Base-by-base conservation (phyloP, 805 yeast genomes). In the Maudiozyma bulderi region DNA sequence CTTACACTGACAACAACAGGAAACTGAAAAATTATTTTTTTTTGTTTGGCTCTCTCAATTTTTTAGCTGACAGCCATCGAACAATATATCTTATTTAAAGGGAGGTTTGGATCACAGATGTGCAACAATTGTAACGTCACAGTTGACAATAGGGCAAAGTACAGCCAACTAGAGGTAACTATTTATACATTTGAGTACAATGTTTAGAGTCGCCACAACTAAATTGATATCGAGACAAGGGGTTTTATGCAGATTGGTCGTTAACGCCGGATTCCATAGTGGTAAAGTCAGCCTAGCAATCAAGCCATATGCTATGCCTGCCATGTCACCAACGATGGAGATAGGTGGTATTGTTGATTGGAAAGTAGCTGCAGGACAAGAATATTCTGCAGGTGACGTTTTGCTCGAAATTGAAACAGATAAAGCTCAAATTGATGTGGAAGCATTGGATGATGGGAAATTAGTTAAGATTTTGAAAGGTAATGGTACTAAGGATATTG, bases 281-380 rank as follows among this genome's bases (percentile, higher is more conserved):
- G 10, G 20, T 8, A 29, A n/a, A 4, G 6, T 29, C 28, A 26
- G 20, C 6, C 13, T 39, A n/a, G 42, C 30, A 9, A 10, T 71
- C 10, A 60, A 65, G 47, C 64, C 78, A 55, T 88, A 87, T 70
- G 81, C 74, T 47, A 91, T 91, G 98, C 99, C 99, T 4, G 97
- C 99, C 29, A 87, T 91, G 96, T 90, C 97, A 5, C 99, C 99
- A 41, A 91, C 99, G 6, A 91, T 91, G 99, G 88, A 89, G 32
- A 86, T 82, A 63, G 99, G 99, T 40, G 96, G 95, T 6, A 77
- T 91, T 54, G 86, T 88, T 10, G 75, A 80, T 48, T 91, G 99
- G 99, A 86, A 87, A 64, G 74, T 82, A 60, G 82, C 89, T 65
- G 83, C 76, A 45, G 87, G 87, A 31, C 93, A 86, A 4, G 48